Percentiles rank a stretch among this genome's conserved stretches.
These are phyloP conservation scores for Eragrostis nindensis DNA, from an alignment of 176 grass and related monocot species.

Conservation along the genomic window DNA sequence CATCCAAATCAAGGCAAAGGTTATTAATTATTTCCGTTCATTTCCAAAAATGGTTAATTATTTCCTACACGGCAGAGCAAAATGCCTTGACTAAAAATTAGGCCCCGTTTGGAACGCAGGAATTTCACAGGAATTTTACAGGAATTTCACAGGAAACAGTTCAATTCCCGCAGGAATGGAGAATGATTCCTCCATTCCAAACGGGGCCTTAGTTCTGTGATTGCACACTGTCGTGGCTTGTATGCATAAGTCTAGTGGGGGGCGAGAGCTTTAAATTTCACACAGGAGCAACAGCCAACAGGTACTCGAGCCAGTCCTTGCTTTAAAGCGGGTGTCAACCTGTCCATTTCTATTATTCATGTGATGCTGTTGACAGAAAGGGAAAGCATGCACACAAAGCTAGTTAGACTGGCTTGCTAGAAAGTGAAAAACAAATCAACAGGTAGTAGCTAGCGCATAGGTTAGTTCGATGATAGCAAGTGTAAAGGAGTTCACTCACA, in stretches of 20 bases:
- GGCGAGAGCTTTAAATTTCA: slow-evolving; percentile 24
- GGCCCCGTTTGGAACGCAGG: too few species aligned
- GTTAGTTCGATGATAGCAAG: slow-evolving; percentile 54
- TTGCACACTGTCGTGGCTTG: background rate
- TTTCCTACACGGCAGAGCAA: background rate
- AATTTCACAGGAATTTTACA: too few species aligned
- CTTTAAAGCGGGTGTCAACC: slow-evolving; percentile 36
- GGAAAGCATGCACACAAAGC: slow-evolving; percentile 21
- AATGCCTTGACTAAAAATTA: too few species aligned
- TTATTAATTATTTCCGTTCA: too few species aligned
- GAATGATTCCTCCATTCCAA: too few species aligned
- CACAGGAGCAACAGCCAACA: background rate
- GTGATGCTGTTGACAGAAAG: slow-evolving; percentile 54
- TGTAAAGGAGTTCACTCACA: slow-evolving; percentile 63
- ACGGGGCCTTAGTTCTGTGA: too few species aligned
- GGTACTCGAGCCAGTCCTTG: background rate
- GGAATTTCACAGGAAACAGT: too few species aligned
- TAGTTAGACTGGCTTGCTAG: background rate
- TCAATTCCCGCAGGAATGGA: too few species aligned
- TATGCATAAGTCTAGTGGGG: background rate
- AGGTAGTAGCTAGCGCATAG: slow-evolving; percentile 10
- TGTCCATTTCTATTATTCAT: slow-evolving; percentile 44
- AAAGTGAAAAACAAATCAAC: slow-evolving; percentile 46
- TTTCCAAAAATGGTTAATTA: too few species aligned
- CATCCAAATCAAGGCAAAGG: background rate